These are phyloP conservation scores for Pelargonium nanum DNA, from an alignment of 345 rosid species.

Conservation along the genomic window DNA sequence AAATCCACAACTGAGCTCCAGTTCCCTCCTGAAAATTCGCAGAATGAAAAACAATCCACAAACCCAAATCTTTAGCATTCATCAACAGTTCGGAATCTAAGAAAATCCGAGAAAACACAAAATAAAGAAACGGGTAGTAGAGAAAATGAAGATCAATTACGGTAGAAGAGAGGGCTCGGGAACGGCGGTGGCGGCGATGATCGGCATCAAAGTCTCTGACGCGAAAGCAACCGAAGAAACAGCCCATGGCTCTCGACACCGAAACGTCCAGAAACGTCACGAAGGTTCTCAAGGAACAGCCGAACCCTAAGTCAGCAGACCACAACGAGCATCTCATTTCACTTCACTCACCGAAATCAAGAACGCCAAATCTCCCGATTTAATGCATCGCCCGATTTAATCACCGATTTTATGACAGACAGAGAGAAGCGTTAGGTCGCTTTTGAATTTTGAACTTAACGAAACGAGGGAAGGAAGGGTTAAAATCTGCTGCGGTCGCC, in stretches of 20 bases:
- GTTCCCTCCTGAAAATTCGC: too few species aligned
- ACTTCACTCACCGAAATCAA: too few species aligned
- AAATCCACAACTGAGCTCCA: too few species aligned
- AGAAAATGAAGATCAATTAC: not conserved
- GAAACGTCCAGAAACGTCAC: slow-evolving; percentile 20
- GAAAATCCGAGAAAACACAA: too few species aligned
- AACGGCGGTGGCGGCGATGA: slow-evolving; percentile 1
- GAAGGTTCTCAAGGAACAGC: not conserved
- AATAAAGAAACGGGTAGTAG: too few species aligned
- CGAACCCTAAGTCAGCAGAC: too few species aligned
- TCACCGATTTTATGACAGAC: not conserved
- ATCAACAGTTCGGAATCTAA: too few species aligned
- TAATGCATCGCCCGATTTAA: too few species aligned
- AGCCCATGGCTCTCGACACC: slow-evolving; percentile 45
- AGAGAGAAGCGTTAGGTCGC: not conserved
- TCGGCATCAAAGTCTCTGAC: slow-evolving; percentile 13
- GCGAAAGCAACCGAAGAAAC: slow-evolving; percentile 63
- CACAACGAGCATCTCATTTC: not conserved
- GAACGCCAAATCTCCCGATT: too few species aligned
- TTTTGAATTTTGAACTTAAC: not conserved
- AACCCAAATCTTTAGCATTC: too few species aligned
- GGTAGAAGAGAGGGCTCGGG: not conserved
- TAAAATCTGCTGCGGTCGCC: too few species aligned
- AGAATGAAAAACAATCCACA: too few species aligned
- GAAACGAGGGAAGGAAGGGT: not conserved